Evolutionary conservation across 1,139 yeast species (phyloP), one percentile per base, ranked within the genome.

Genomic region (Saccharomyces pastorianus): DNA sequence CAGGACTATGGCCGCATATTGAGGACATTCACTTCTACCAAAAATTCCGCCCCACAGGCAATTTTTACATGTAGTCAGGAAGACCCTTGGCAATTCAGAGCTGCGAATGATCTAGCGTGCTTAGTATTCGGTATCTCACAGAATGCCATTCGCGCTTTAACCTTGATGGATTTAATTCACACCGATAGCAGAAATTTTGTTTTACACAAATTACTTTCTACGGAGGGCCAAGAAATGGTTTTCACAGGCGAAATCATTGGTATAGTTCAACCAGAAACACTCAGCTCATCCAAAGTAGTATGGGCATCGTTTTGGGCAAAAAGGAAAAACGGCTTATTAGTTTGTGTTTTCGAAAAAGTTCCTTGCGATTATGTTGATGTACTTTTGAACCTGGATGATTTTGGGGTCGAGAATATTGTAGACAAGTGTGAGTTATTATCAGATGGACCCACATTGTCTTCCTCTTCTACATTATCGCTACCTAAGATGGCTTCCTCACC

Each of bases 271-370:
- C 70, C 75, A 3, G 75, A 76, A 46, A 71, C 73, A 6, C 61
- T 61, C 6, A 60, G 61, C 31, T 75, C 74, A 42, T 73, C 78
- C 50, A 78, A 76, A 52, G 73, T 77, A 57, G 85, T 88, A 0
- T 85, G 91, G 90, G 84, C 91, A 3, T 84, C 91, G 0, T 71
- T 90, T 56, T 91, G 97, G 96, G 95, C 95, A 0, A 90, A 89
- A 64, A 76, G 81, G 56, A 83, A 83, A 61, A 84, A 84, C 2
- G 82, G 81, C 52, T 72, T 87, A 56, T 78, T 90, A 53, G 85
- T 89, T 48, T 84, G 95, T 74, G 89, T 88, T 74, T 84, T 91
- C 67, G 96, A 90, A 63, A 95, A 88, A 66, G 87, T 88, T 34
- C 87, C 88, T 1, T 85, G 95, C 67, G 95, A 87, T 69, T 85